Evolutionary conservation across 2,329 filamentous ascomycete species (phyloP).

Genomic region (Sporothrix euskadiensis): DNA sequence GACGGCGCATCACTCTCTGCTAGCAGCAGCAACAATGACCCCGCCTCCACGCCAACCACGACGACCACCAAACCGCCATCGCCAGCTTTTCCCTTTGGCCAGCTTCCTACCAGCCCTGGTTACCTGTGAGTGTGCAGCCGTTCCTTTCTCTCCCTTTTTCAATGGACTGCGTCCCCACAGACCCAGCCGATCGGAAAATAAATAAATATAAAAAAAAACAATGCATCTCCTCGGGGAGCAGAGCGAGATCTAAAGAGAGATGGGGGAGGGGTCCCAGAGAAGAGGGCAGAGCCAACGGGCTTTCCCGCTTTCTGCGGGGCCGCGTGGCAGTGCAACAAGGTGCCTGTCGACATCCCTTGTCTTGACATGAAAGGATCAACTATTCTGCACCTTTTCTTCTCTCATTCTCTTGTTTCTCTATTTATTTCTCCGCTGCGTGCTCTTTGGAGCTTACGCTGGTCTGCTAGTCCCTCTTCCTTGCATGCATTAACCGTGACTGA

Average conservation of each 20-base stretch:
- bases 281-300: slow-evolving; percentile 25
- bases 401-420: background rate
- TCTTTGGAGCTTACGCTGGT: background rate
- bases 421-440: background rate
- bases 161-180: slow-evolving; percentile 4
- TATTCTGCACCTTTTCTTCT: background rate
- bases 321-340: slow-evolving; percentile 32
- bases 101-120: slow-evolving; percentile 12
- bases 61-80: slow-evolving; percentile 2
- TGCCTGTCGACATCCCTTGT: background rate
- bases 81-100: background rate
- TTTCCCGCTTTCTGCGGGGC: slow-evolving; percentile 31
- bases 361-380: background rate
- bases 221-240: background rate
- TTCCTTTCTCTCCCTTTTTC: background rate
- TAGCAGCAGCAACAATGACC: slow-evolving; percentile 14
- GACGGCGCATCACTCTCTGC: background rate
- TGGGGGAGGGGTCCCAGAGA: background rate
- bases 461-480: background rate
- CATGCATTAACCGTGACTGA: slow-evolving; percentile 19
- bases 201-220: background rate
- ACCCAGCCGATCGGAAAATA: background rate
- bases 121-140: slow-evolving; percentile 7
- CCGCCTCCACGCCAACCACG: slow-evolving; percentile 16
- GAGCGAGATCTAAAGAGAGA: background rate